Base-by-base conservation (phyloP, 139 green algal genomes). In the Micromonas pusilla region DNA sequence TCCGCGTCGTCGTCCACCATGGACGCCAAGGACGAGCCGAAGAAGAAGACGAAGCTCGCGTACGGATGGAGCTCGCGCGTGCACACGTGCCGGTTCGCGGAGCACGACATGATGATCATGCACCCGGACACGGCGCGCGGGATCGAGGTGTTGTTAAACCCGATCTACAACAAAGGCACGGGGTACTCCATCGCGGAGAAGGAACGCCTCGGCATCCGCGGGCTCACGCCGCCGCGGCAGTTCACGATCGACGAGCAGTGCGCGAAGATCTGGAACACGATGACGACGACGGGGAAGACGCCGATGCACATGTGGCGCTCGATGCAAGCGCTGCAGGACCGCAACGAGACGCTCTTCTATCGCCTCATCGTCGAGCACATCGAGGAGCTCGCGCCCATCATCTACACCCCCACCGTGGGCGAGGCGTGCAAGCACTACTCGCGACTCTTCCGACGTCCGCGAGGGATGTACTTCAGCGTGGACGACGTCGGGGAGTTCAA, bases 331-430 rank as follows among this genome's bases (percentile, higher is more conserved):
- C 25, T 86, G 54, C 84, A 97, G 80, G 89, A 98, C 80, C 85
- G 94, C 70, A 98, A 98, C 80, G 92, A 97, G 83, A 96, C 91
- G 0, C 88, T 98, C 0, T 98, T 94, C 83, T 98, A 96, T 87
- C 86, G 86, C 3, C 37, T 91, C 30, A 25, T 86, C 5, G 65
- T 72, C 19, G 74, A 83, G n/a, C 87, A 86, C 65, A 80, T 86
- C 23, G 38, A 81, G 73, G 90, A 97, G 37, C 95, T 98, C 87
- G 91, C 93, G 0, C 94, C 91, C 52, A 92, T 97, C 45, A 76
- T 89, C 31, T 92, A 92, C 83, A 93, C 89, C 0, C 90, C 90
- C 20, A 94, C 89, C 19, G 92, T 96, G 0, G 91, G 92, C 32
- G 88, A 83, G 81, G 89, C 89, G 1, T 93, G 87, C 76, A 63